phyloP scores from a whole-genome alignment of 2,329 filamentous ascomycete species.

The Diaporthe sp. region DNA sequence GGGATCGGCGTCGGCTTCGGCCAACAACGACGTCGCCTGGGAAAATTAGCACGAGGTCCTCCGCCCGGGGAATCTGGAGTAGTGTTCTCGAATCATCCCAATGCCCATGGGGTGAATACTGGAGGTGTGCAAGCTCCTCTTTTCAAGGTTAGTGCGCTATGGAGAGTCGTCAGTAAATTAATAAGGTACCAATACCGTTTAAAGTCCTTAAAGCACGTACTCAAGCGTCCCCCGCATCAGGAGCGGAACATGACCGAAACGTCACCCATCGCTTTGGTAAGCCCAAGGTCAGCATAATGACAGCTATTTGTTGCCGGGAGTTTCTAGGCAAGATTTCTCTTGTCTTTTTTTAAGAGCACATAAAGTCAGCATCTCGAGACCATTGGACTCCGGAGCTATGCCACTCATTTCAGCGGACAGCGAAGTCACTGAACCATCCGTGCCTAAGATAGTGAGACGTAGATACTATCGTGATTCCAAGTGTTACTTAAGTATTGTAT shows the following conservation, averaged over 20 bases:
- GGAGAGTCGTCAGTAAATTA: no score
- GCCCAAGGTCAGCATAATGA: not conserved
- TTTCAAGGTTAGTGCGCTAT: conserved; percentile 6
- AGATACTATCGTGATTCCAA: no score
- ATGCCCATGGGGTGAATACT: not conserved
- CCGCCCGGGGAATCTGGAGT: conserved; percentile 5
- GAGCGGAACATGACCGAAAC: not conserved
- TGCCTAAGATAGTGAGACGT: no score
- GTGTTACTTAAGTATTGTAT: no score
- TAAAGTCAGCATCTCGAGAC: no score
- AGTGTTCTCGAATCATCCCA: conserved; percentile 3
- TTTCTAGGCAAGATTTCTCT: no score
- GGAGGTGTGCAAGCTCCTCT: not conserved
- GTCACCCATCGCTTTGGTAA: not conserved
- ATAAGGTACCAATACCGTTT: no score
- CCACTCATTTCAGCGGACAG: no score
- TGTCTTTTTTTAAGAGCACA: no score
- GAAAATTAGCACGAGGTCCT: not conserved
- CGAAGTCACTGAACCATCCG: no score
- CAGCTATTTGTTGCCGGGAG: no score
- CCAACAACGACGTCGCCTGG: not conserved
- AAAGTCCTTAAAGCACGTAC: not conserved
- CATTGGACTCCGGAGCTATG: no score
- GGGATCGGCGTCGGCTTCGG: conserved; percentile 25
- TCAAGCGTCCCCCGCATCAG: not conserved